Evolutionary conservation across 2,329 filamentous ascomycete genomes (phyloP).

Genomic region (Cercospora brassicicola): DNA sequence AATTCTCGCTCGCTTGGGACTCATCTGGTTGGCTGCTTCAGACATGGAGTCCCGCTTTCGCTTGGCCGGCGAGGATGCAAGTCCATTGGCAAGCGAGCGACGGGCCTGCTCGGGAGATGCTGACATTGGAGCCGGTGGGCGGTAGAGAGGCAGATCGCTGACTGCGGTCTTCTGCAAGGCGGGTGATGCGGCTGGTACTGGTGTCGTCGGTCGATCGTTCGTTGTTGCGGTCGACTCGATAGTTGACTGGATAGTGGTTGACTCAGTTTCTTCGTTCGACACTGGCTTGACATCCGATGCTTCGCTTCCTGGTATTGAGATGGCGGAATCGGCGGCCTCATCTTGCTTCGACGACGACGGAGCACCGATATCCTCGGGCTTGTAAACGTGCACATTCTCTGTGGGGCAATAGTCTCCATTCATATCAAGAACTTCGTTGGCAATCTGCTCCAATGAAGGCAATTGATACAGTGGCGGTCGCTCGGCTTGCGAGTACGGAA

Average conservation of each 20-base stretch:
- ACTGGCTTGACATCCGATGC: constrained; percentile 17
- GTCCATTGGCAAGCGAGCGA: constrained; percentile 25
- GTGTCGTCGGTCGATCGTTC: constrained; percentile 1
- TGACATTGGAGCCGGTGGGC: constrained; percentile 33
- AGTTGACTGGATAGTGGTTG: constrained; percentile 8
- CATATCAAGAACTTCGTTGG: constrained; percentile 41
- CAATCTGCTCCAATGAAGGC: constrained; percentile 41
- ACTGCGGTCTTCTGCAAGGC: constrained; percentile 18
- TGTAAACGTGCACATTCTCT: constrained; percentile 24
- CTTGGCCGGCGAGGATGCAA: constrained; percentile 21
- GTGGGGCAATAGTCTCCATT: constrained; percentile 30
- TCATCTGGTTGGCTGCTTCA: constrained; percentile 9
- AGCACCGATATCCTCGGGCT: constrained; percentile 22
- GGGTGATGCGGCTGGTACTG: constrained; percentile 12
- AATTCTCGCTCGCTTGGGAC: constrained; percentile 20
- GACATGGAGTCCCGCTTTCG: constrained; percentile 28
- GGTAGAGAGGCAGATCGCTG: constrained; percentile 32
- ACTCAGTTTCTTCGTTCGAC: neutral
- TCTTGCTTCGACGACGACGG: constrained; percentile 26
- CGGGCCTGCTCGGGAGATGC: constrained; percentile 34
- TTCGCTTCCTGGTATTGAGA: constrained; percentile 32
- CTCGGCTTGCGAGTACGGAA: constrained; percentile 30
- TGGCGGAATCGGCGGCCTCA: constrained; percentile 36
- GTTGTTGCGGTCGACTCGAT: constrained; percentile 5
- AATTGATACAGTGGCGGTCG: constrained; percentile 29